These are phyloP conservation scores for Raffaelea arxii DNA, from an alignment of 2,329 filamentous ascomycete species.

Conservation along the genomic window DNA sequence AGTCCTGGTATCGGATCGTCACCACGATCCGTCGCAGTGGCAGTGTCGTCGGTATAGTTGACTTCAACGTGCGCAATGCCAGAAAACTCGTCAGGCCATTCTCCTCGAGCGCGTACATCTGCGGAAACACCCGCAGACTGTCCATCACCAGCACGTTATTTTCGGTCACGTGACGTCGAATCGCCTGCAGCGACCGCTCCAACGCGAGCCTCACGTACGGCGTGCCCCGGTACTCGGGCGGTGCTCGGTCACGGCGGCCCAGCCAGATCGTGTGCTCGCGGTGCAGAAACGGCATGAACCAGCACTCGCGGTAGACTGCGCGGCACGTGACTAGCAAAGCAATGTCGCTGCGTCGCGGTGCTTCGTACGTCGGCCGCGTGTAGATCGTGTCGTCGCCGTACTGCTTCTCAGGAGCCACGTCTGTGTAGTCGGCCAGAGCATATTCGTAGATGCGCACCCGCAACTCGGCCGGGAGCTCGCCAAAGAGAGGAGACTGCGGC, in stretches of 20 bases:
- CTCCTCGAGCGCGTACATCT: conserved; percentile 28
- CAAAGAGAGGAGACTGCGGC: conserved; percentile 20
- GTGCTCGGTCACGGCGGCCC: conserved; percentile 19
- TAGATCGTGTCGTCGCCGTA: conserved; percentile 26
- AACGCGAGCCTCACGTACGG: conserved; percentile 8
- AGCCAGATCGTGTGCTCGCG: conserved; percentile 30
- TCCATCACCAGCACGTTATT: conserved; percentile 17
- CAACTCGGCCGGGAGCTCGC: conserved; percentile 35
- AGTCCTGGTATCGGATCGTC: conserved; percentile 39
- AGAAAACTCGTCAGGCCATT: conserved; percentile 19
- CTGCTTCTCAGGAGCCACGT: conserved; percentile 14
- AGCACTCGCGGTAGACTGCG: conserved; percentile 29
- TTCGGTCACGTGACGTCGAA: no score
- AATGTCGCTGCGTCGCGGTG: conserved; percentile 24
- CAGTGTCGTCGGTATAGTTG: conserved; percentile 20
- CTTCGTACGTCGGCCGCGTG: conserved; percentile 29
- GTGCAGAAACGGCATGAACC: conserved; percentile 30
- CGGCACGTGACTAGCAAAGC: conserved; percentile 32
- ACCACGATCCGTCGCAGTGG: conserved; percentile 29
- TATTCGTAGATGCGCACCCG: conserved; percentile 35
- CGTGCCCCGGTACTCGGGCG: conserved; percentile 16
- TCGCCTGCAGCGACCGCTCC: no score
- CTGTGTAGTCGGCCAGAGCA: conserved; percentile 27
- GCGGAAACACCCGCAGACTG: conserved; percentile 30
- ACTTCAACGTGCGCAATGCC: conserved; percentile 1